Evolutionary conservation across 345 rosid genomes (phyloP), one percentile per base, ranked within the genome.

Genomic region (Acer negundo): DNA sequence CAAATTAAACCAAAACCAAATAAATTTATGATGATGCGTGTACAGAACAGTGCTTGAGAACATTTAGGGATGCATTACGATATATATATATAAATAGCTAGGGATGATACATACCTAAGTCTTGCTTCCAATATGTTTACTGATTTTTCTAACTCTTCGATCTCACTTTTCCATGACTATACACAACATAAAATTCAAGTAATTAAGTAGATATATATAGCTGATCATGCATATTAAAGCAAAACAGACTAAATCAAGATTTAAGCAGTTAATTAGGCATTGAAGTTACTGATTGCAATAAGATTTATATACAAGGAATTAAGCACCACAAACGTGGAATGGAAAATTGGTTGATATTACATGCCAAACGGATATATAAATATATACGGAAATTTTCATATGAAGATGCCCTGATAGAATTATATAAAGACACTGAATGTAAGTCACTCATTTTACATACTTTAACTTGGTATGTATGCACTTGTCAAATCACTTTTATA

Each of bases 81-180:
- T 31, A 31, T 31, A 31, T 28, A 28, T 28, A 28, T 31, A 31
- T 31, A 31, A 12, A 5, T 9, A 35, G 53, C 22, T 13, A 20
- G 3, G 47, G 23, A 11, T 11, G 9, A 28, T 11, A 58, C 79
- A 26, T 82, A 87, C 94, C 75, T 88, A n/a, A 87, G 83, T 64
- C 82, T 84, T 53, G 83, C 76, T 80, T 90, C 94, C 85, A 67
- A 49, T 62, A 69, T 65, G 10, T 76, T 78, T 62, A 82, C 70
- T 35, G 85, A 75, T 77, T 81, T 86, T 49, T 67, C 74, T 23
- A 87, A 22, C 78, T 83, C 86, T 20, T 80, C 82, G 70, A 80
- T 74, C 80, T 86, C 87, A 46, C 77, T 68, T 77, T 77, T 86
- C 94, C 94, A 87, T 5, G 68, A 85, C 92, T 90, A 82, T 46